These are phyloP conservation scores for Schizosaccharomyces versatilis DNA, from an alignment of 1,139 yeast genomes.

Conservation along the genomic window DNA sequence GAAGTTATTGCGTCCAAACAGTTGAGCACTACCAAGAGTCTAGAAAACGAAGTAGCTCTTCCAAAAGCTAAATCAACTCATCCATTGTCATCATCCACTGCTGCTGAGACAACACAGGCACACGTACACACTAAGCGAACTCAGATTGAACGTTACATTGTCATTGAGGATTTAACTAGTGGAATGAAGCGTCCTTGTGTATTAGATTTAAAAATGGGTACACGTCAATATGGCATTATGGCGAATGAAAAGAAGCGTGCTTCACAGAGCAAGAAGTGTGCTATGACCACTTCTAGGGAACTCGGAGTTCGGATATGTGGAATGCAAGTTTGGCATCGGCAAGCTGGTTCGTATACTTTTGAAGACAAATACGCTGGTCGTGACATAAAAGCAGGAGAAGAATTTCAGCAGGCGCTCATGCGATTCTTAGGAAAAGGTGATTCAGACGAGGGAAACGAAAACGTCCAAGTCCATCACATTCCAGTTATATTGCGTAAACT, in stretches of 20 bases:
- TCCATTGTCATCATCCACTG: too few relatives aligned
- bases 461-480: slow-evolving; percentile 33
- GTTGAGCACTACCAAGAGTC: too few relatives aligned
- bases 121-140: slow-evolving; percentile 11
- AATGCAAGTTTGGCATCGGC: slow-evolving; percentile 58
- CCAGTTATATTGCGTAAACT: slow-evolving; percentile 43
- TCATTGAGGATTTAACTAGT: slow-evolving; percentile 77
- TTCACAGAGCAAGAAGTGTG: slow-evolving; percentile 68
- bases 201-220: slow-evolving; percentile 90
- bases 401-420: slow-evolving; percentile 51
- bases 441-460: slow-evolving; percentile 23
- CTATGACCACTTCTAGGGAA: slow-evolving; percentile 52
- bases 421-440: slow-evolving; percentile 45
- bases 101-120: too few relatives aligned
- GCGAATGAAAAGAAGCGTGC: slow-evolving; percentile 49
- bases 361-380: slow-evolving; percentile 89
- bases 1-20: too few relatives aligned
- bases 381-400: slow-evolving; percentile 44
- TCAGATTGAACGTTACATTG: slow-evolving; percentile 53
- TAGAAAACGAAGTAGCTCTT: too few relatives aligned
- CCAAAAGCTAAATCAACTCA: too few relatives aligned
- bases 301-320: slow-evolving; percentile 92
- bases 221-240: slow-evolving; percentile 92
- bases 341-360: slow-evolving; percentile 30
- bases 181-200: slow-evolving; percentile 75